Base-by-base conservation (phyloP, 352 stramenopile genomes). In the Phytophthora kernoviae region DNA sequence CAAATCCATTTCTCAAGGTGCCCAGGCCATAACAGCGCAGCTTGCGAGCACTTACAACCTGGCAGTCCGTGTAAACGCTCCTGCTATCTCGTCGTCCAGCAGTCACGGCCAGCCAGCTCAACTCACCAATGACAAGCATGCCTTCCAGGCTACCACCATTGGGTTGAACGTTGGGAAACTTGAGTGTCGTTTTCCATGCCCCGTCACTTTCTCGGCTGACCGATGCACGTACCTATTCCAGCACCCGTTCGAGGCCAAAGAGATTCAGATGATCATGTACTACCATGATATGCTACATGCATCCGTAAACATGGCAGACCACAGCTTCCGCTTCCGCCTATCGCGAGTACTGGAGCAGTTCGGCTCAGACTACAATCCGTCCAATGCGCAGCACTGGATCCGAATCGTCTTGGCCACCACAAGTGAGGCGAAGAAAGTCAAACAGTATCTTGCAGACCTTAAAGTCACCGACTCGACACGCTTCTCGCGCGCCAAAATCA, bases 261-360 rank as follows among this genome's bases (percentile, higher is more conserved):
- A 90, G 48, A 68, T 91, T 33, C 54, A 80, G 11, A 91, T 91
- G 79, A 48, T 89, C 58, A 91, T 90, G 78, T 90, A 77, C 70
- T 88, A 89, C 59, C 79, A 75, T 30, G 78, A 91, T 44, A 90
- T 91, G 80, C 37, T 63, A 46, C 65, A 87, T 17, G 52, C 70
- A 2, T 70, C 67, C 45, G 42, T 88, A n/a, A 66, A 56, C n/a
- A 21, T 71, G 8, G 46, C 58, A 39, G 78, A 87, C 15, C 57
- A 67, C 21, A 71, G 62, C 44, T 77, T 90, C 46, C 64, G 65
- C 5, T 91, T 91, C 50, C 68, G 75, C 1, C 51, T 88, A 33
- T 57, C 62, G 11, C 62, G 54, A 39, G 48, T 60, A 5, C 60
- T 91, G 11, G 63, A 80, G 20, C 78, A 91, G 20, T 91, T 91